Evolutionary conservation across 495 filamentous ascomycete genomes (phyloP), one percentile per base, ranked within the genome.

Genomic region (Podospora pseudocomata): DNA sequence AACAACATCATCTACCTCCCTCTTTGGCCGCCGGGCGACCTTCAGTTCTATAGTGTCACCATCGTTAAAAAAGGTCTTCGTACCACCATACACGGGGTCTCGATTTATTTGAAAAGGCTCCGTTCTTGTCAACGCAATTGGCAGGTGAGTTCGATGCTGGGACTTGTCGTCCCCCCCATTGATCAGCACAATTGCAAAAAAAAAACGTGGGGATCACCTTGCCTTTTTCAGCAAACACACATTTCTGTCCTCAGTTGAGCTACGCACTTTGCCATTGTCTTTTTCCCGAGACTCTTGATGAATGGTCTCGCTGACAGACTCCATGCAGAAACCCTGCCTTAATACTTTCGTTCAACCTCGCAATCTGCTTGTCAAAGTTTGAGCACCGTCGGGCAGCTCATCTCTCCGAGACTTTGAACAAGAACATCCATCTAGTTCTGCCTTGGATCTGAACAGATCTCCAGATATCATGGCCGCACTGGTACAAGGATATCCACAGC

Each of bases 401-500:
- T 34, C 65, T 34, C 30, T 23, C 68, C 60, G 30, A 26, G 54
- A 44, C 68, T 16, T 49, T 49, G 39, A 16, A 67, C 67, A 71
- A 67, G 67, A 65, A 63, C 54, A 49, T 58, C 55, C 23, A 49
- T 49, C 23, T 18, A 18, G 13, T 28, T 63, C 27, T 66, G n/a
- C n/a, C 44, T 49, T 53, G 53, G 59, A 66, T 15, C 61, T 30
- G 28, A 4, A 34, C 7, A 2, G 18, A 18, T 7, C 49, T 15
- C 54, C 18, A 56, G 18, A 44, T 69, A 71, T 70, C 75, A 96
- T 96, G 92, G 92, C 92, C 82, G 92, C 92, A 80, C 86, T 96
- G 82, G 92, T 95, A 80, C 92, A 96, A 85, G 87, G 92, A 70
- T 93, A 94, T 77, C 90, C 92, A 73, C 87, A 91, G 80, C 91